Base-by-base conservation (phyloP, 1,139 yeast species). In the Kodamaea arcana region DNA sequence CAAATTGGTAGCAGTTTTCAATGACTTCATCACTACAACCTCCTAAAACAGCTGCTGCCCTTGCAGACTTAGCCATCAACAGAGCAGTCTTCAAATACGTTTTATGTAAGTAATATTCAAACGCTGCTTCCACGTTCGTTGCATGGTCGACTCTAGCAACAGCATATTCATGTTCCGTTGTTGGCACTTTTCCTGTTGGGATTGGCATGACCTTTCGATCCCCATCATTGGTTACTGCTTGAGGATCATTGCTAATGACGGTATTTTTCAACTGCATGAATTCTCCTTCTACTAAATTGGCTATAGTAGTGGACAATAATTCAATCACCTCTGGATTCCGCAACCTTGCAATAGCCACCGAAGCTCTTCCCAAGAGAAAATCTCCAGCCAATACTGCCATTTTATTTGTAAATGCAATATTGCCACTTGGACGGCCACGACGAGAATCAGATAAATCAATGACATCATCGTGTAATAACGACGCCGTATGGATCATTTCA, bases 311-410 rank as follows among this genome's bases (percentile, higher is more conserved):
- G 4, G 97, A 87, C 62, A 94, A 76, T 42, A 94, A 72, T 62
- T 92, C 98, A 44, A 88, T 90, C 33, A 92, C 98, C 64, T 92
- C 97, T n/a, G 96, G 94, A 56, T 92, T 90, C 55, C 97, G 72
- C 34, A 94, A 66, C 43, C 98, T 70, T 8, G 97, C 94, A 48
- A 92, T 82, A 2, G 97, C 92, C 15, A 92, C 97, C 1, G 97
- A 90, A 0, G 98, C 98, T 49, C 98, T 73, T 10, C 97, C 98
- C 36, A 92, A 75, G 40, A 92, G 62, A 60, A 92, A 92, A 61
- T 92, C 98, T 21, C 98, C 99, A 0, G 97, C 97, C 40, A 92
- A 69, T 31, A 92, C 90, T 4, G 98, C 95, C 97, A 92, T 90
- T 55, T 94, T 94, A 62, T 92, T 92, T 24, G 94, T 85, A 61